Evolutionary conservation across 139 green algal species (phyloP), one percentile per base, ranked within the genome.

Genomic region (Edaphochlamys debaryana): DNA sequence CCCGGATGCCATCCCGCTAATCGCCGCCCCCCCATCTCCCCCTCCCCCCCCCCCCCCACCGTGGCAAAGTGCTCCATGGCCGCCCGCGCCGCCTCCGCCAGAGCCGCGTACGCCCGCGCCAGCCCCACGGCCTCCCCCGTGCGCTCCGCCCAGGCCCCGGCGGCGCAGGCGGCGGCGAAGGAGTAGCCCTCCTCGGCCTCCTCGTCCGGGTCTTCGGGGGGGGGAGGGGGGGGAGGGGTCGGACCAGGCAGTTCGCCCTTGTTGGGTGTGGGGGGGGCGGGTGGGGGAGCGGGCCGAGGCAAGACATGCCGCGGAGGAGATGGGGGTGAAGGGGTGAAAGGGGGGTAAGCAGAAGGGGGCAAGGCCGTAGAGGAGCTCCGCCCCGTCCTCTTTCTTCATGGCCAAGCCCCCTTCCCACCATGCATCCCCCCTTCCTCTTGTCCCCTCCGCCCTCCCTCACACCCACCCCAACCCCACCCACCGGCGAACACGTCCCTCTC

Each of bases 1-100:
- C n/a, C n/a, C n/a, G n/a, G n/a, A n/a, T n/a, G n/a, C n/a, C n/a
- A n/a, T n/a, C n/a, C n/a, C n/a, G n/a, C n/a, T n/a, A n/a, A n/a
- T n/a, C n/a, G 45, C 45, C 45, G 9, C 45, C 45, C 45, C 13
- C 45, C 45, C 13, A 13, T 13, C 45, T 54, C 67, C 38, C 4
- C 25, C 40, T 45, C 30, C 15, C 63, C 0, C 45, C 32, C 17
- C 23, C 6, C 3, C 71, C 84, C 63, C 56, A 89, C 52, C 34
- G 69, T 67, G 1, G 86, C 83, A 72, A 92, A 92, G 74, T 88
- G 80, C 32, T 64, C 50, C 79, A 92, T 92, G 60, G 83, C 86
- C 37, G 86, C 86, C 29, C 79, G 37, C 40, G 79, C 86, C n/a
- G 89, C 89, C 6, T 85, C 79, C 62, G 86, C 83, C 74, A 92